A percentile compares a stretch with the other conserved stretches of the same genome.
Conservation (phyloP, 768 basidiomycete species). For the Porpolomopsis calyptriformis region DNA sequence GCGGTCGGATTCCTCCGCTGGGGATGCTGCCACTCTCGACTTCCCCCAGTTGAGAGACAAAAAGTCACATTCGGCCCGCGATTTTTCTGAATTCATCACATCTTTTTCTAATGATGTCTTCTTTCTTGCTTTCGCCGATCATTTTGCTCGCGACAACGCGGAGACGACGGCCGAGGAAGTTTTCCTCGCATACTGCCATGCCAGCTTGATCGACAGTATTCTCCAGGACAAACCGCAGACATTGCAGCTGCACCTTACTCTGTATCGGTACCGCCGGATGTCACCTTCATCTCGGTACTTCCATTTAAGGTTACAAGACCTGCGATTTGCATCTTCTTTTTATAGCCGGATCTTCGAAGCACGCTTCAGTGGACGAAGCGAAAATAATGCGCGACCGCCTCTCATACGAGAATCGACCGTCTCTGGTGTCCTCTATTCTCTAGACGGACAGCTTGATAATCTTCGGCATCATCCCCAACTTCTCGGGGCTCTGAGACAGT, state of each 20-base stretch:
- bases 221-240: constrained; percentile 83
- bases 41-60: constrained; percentile 66
- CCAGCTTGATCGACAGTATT: constrained; percentile 74
- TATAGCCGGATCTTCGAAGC: constrained; percentile 66
- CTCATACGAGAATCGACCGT: constrained; percentile 66
- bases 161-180: constrained; percentile 48
- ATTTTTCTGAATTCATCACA: constrained; percentile 76
- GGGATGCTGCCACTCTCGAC: constrained; percentile 77
- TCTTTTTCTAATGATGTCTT: constrained; percentile 76
- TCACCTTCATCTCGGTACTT: constrained; percentile 47
- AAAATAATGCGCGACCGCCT: constrained; percentile 54
- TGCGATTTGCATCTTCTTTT: constrained; percentile 66
- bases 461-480: constrained; percentile 34
- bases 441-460: constrained; percentile 47
- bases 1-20: constrained; percentile 73
- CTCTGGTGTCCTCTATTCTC: constrained; percentile 49
- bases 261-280: constrained; percentile 61
- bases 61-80: constrained; percentile 56
- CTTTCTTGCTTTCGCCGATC: constrained; percentile 74
- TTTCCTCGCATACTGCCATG: constrained; percentile 66
- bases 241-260: constrained; percentile 59
- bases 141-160: constrained; percentile 54
- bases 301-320: constrained; percentile 59
- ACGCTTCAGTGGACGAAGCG: constrained; percentile 60
- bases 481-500: constrained; percentile 34